These are phyloP conservation scores for Usnea hakonensis DNA, from an alignment of 495 filamentous ascomycete genomes.

Conservation along the genomic window DNA sequence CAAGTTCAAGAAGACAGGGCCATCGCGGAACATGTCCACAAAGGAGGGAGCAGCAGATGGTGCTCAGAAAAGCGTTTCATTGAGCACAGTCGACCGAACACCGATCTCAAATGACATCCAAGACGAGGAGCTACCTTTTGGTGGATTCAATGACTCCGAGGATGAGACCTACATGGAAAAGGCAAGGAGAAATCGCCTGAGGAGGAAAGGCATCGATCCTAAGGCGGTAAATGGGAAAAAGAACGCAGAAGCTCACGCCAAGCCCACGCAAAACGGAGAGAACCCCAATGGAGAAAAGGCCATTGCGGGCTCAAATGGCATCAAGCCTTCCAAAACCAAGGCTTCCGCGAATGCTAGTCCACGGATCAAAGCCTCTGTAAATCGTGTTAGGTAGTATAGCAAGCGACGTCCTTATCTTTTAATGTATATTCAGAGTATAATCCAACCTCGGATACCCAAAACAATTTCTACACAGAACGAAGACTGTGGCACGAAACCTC, in stretches of 20 bases:
- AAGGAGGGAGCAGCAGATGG: slow-evolving; percentile 25
- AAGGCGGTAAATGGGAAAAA: slow-evolving; percentile 34
- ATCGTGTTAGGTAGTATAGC: neutral
- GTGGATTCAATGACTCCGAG: slow-evolving; percentile 55
- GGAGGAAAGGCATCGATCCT: slow-evolving; percentile 60
- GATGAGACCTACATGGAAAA: slow-evolving; percentile 54
- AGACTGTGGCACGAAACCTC: no score
- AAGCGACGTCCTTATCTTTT: neutral
- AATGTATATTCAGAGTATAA: neutral
- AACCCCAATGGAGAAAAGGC: neutral
- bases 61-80: slow-evolving; percentile 24
- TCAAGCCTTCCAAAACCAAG: neutral
- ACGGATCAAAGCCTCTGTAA: neutral
- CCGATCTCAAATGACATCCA: slow-evolving; percentile 40
- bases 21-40: slow-evolving; percentile 49
- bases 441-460: no score
- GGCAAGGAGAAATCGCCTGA: slow-evolving; percentile 48
- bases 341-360: neutral
- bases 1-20: slow-evolving; percentile 89
- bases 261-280: neutral
- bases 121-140: slow-evolving; percentile 46
- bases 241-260: neutral
- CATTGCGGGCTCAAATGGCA: neutral
- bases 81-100: slow-evolving; percentile 38
- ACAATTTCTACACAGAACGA: no score